Evolutionary conservation across 108 stramenopile species (phyloP), one percentile per base, ranked within the genome.

Genomic region (Aurantiochytrium sp.): DNA sequence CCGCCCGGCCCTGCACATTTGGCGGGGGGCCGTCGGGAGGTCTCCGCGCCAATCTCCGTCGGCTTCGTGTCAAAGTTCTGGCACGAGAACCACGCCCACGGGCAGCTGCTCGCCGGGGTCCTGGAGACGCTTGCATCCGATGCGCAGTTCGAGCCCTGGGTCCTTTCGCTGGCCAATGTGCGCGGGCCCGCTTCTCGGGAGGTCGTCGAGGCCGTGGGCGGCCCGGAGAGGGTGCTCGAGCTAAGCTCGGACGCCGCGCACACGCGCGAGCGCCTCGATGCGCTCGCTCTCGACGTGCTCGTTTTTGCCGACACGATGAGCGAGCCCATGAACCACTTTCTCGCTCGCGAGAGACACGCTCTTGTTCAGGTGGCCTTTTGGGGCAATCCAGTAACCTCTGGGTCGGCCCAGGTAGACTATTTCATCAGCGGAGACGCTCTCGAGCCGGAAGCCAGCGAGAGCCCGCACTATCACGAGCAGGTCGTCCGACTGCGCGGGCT

Each of bases 401-500:
- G 93, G 1, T 54, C 55, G 5, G 54, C 68, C 2, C 69, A 89
- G 3, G 88, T 93, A 17, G 93, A 94, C 68, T 94, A 88, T 32
- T 94, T 94, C 55, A 31, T 94, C 8, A 92, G 92, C 5, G 91
- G 89, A 3, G 93, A 92, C 27, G 36, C 55, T 4, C 52, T 93
- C 90, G 93, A 93, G 55, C 36, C 90, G 89, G 4, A 92, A 90
- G 31, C 45, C 48, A 4, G 36, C 85, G 39, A 41, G 42, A 24
- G 12, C 12, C 73, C 73, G 24, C 89, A 90, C 31, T 95, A 95
- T 86, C 87, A 91, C 12, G 95, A 95, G 59, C 94, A 95, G 87
- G 89, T 94, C 19, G 93, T 95, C 0, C 88, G 93, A 21, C 88
- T 95, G 12, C 93, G 88, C 8, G 94, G 94, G 4, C 94, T 92